phyloP scores from a whole-genome alignment of 768 basidiomycete species.

The Chalciporus piperatus region DNA sequence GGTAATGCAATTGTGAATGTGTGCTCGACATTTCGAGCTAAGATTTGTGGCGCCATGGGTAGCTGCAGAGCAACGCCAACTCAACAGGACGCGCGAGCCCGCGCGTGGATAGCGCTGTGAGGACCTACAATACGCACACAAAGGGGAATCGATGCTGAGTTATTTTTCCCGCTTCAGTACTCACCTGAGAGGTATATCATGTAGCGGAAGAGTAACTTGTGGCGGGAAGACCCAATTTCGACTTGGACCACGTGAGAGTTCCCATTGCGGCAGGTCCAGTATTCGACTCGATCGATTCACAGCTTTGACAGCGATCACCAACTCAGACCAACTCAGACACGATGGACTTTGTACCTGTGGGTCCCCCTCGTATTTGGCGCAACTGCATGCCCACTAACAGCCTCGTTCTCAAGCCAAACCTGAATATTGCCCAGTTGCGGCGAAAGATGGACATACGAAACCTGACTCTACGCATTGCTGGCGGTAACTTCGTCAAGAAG shows the following conservation, averaged over 20 bases:
- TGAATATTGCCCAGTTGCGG: constrained; percentile 22
- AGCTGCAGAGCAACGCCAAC: not conserved
- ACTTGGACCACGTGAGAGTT: not conserved
- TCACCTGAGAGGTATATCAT: not conserved
- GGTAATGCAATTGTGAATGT: constrained; percentile 1
- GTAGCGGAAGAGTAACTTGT: not conserved
- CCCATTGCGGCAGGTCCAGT: constrained; percentile 24
- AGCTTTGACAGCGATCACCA: constrained; percentile 11
- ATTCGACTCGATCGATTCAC: constrained; percentile 10
- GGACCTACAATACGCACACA: constrained; percentile 4
- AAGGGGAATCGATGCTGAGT: not conserved
- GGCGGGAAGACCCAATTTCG: not conserved
- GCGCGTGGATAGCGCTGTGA: not conserved
- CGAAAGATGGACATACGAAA: constrained; percentile 23
- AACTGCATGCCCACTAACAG: constrained; percentile 2
- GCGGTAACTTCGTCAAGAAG: not conserved
- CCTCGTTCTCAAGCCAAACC: constrained; percentile 9
- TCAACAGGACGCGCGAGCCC: constrained; percentile 10
- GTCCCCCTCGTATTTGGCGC: constrained; percentile 15
- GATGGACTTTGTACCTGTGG: constrained; percentile 32
- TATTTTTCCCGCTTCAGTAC: not conserved
- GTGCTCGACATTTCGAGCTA: constrained; percentile 6
- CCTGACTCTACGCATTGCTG: constrained; percentile 21
- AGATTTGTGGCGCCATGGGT: constrained; percentile 22
- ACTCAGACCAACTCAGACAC: not conserved